phyloP scores from a whole-genome alignment of 345 rosid genomes.

The Nephelium lappaceum region DNA sequence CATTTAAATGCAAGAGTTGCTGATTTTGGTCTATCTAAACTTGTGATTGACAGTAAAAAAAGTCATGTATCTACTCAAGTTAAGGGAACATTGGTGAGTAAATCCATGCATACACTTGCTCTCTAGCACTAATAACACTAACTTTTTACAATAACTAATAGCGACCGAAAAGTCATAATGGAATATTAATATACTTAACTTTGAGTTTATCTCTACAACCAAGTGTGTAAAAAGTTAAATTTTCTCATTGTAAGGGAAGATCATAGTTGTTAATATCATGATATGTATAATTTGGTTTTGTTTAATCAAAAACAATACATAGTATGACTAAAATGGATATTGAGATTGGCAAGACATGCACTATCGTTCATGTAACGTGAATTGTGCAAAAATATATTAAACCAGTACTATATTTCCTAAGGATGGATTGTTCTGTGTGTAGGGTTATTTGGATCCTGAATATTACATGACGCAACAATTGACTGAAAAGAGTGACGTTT shows the following conservation, averaged over 20 bases:
- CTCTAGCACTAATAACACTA: background rate
- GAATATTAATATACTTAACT: background rate
- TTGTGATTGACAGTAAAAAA: constrained; percentile 51
- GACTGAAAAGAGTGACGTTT: constrained; percentile 5
- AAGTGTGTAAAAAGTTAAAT: background rate
- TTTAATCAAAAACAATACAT: too few species aligned
- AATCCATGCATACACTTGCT: background rate
- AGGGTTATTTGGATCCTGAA: constrained; percentile 12
- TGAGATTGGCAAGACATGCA: background rate
- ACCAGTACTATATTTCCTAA: background rate
- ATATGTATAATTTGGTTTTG: background rate
- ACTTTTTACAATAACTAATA: background rate
- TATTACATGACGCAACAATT: constrained; percentile 3
- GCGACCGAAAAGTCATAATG: background rate
- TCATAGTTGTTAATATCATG: constrained; percentile 56
- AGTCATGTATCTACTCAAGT: constrained; percentile 86
- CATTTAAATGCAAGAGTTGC: constrained; percentile 76
- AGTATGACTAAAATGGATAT: background rate
- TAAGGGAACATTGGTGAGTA: constrained; percentile 88
- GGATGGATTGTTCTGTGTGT: background rate
- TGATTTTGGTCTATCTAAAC: constrained; percentile 91
- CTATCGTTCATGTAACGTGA: background rate
- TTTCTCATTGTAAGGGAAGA: constrained; percentile 51
- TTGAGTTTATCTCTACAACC: background rate
- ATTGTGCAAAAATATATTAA: background rate